These are phyloP conservation scores for Spizellomyces punctatus DNA, from an alignment of 192 early-diverging fungal species.

Conservation along the genomic window DNA sequence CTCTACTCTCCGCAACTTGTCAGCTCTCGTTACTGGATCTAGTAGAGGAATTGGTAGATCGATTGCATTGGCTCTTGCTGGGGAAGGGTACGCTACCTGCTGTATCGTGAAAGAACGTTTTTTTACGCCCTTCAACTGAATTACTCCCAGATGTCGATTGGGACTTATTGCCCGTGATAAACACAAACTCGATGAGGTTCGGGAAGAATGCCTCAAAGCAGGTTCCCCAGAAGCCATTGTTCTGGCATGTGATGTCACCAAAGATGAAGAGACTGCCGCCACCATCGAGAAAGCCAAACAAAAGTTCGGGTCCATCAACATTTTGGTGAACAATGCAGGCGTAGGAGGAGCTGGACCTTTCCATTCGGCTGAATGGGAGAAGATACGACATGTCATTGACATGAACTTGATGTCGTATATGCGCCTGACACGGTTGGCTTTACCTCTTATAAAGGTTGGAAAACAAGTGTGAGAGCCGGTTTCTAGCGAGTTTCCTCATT, in stretches of 20 bases:
- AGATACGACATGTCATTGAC: neutral
- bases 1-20: neutral
- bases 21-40: conserved; percentile 13
- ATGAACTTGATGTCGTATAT: neutral
- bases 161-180: neutral
- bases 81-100: neutral
- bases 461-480: no score
- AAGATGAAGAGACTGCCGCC: neutral
- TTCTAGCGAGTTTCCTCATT: no score
- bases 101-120: neutral
- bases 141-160: neutral
- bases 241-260: conserved; percentile 2
- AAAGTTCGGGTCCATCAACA: conserved; percentile 9
- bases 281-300: neutral
- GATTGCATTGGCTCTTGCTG: conserved; percentile 13
- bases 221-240: neutral
- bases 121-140: neutral
- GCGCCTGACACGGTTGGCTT: neutral
- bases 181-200: neutral
- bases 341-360: neutral
- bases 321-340: conserved; percentile 14
- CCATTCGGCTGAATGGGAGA: conserved; percentile 2
- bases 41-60: conserved; percentile 14
- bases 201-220: neutral
- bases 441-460: conserved; percentile 2